Percentiles rank a stretch among this genome's conserved stretches.
Evolutionary conservation across 2,329 filamentous ascomycete species (phyloP).

Genomic region (Botrytis hyacinthi): DNA sequence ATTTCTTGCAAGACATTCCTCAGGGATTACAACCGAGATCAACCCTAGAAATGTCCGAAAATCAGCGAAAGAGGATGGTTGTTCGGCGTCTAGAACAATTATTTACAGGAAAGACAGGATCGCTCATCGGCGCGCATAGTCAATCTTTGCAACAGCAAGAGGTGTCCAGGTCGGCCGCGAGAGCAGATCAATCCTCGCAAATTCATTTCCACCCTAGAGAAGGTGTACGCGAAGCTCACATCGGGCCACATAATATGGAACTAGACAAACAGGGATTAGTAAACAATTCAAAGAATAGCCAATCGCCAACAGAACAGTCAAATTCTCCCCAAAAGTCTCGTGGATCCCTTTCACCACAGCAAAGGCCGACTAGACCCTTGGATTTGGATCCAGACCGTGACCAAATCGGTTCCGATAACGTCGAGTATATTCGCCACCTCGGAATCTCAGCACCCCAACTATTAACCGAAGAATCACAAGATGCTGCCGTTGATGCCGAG

Average conservation of each 20-base stretch:
- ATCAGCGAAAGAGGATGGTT: conserved; percentile 72
- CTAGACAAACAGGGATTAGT: conserved; percentile 21
- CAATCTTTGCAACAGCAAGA: conserved; percentile 44
- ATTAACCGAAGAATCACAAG: conserved; percentile 45
- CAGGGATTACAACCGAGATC: conserved; percentile 63
- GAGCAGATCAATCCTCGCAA: conserved; percentile 38
- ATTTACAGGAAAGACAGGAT: conserved; percentile 68
- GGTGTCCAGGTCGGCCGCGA: conserved; percentile 52
- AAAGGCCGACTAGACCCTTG: conserved; percentile 72
- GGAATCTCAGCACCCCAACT: conserved; percentile 62
- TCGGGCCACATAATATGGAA: conserved; percentile 35
- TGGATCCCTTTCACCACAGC: conserved; percentile 52
- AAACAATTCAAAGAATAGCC: conserved; percentile 31
- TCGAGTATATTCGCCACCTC: conserved; percentile 75
- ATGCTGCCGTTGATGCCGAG: conserved; percentile 61
- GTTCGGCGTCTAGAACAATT: conserved; percentile 76
- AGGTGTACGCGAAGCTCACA: conserved; percentile 44
- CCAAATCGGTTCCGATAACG: conserved; percentile 73
- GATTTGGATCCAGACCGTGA: conserved; percentile 77
- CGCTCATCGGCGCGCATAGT: conserved; percentile 30
- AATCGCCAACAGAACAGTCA: conserved; percentile 7
- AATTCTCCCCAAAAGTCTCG: conserved; percentile 21
- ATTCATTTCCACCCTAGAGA: conserved; percentile 31
- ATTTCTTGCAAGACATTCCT: conserved; percentile 70
- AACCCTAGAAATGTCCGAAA: conserved; percentile 61